A percentile compares a stretch with the other conserved stretches of the same genome.
Conservation (phyloP, 306 rosid genomes). For the Dryas alaskensis region DNA sequence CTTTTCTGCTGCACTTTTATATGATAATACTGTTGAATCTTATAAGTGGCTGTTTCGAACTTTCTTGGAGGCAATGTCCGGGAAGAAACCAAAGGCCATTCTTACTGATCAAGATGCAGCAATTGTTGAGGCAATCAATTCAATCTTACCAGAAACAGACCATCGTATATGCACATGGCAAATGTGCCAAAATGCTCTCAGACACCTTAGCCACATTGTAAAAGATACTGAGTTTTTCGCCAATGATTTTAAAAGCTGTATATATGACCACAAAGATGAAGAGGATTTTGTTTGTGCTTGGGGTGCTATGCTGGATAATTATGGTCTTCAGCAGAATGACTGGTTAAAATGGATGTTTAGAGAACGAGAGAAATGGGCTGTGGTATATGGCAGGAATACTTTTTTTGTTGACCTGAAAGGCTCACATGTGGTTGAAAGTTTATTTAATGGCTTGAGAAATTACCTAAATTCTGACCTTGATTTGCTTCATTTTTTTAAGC, state of each 20-base stretch:
- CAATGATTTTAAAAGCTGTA: constrained; percentile 49
- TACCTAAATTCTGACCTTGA: constrained; percentile 42
- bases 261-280: constrained; percentile 53
- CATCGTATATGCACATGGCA: constrained; percentile 57
- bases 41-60: constrained; percentile 53
- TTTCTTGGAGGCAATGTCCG: constrained; percentile 49
- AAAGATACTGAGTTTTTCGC: constrained; percentile 48
- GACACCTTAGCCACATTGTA: constrained; percentile 44
- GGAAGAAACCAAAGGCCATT: constrained; percentile 59
- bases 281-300: constrained; percentile 49
- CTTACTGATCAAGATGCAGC: constrained; percentile 58
- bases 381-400: constrained; percentile 47
- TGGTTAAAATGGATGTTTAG: constrained; percentile 75
- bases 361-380: constrained; percentile 62
- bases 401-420: constrained; percentile 51
- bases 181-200: constrained; percentile 52
- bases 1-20: constrained; percentile 57
- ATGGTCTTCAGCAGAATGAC: constrained; percentile 54
- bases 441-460: constrained; percentile 40
- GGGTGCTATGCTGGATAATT: constrained; percentile 50
- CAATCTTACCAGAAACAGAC: constrained; percentile 45
- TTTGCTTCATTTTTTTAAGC: constrained; percentile 48
- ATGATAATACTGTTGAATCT: constrained; percentile 51
- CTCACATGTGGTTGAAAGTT: constrained; percentile 51
- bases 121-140: constrained; percentile 51